Base-by-base conservation (phyloP, 352 stramenopile species). In the Phytophthora vignae region DNA sequence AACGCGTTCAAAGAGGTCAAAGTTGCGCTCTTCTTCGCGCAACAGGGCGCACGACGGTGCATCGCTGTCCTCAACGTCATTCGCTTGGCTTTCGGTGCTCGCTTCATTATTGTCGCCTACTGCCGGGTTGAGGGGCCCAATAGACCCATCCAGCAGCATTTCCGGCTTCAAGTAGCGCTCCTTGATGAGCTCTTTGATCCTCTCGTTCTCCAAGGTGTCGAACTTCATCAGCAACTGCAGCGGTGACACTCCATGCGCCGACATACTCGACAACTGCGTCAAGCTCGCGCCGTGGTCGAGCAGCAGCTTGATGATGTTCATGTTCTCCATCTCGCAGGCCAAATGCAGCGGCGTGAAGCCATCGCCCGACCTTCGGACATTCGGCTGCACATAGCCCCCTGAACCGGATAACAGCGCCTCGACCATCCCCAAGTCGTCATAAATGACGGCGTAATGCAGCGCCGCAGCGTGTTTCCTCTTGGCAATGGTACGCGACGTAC, bases 261-360 rank as follows among this genome's bases (percentile, higher is more conserved):
- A 76, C 15, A 76, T 65, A 6, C 78, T 88, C 40, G 83, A 90
- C 49, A 83, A 55, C 29, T 88, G 82, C 29, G 84, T 71, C 15
- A 93, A 56, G 19, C 78, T 87, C 1, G 83, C 84, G 3, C 77
- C 83, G 10, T 88, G 75, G 4, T 85, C 74, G 0, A 93, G 64
- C 14, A 95, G 60, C 1, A 90, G 17, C 36, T 73, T 74, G 27
- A 86, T 67, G 5, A 91, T 74, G 21, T 77, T 74, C 62, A 90
- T 68, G 62, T 90, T 79, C 12, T 76, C 68, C 60, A 89, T 78
- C 60, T 90, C 67, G 15, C 83, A 91, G 4, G 81, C 85, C n/a
- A 93, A 49, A 70, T 93, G 85, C 29, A 93, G 57, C 8, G 85
- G 83, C 6, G 85, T 88, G 57, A 89, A 93, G 1, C 85, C 82